phyloP scores from a whole-genome alignment of 73 alveolate genomes.

The Tetrahymena elliotti region DNA sequence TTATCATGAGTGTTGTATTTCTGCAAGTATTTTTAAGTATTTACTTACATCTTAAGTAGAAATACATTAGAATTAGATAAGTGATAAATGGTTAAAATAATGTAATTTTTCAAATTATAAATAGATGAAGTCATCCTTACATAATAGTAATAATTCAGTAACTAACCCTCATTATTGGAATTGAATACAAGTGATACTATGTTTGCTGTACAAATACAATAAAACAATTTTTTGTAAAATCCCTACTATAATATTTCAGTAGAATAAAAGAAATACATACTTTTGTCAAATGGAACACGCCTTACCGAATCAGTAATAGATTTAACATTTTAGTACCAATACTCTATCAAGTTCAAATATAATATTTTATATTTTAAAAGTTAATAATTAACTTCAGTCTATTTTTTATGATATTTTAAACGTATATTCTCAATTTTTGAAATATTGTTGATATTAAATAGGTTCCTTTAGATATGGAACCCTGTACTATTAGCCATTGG shows the following conservation, averaged over 20 bases:
- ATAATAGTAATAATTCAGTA: neutral
- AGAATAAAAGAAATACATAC: neutral
- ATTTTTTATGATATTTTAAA: no score
- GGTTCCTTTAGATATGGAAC: neutral
- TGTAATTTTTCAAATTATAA: no score
- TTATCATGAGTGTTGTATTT: no score
- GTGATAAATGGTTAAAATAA: no score
- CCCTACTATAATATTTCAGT: neutral
- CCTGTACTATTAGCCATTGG: neutral
- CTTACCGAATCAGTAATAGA: neutral
- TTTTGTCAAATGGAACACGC: neutral
- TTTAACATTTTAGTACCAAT: no score
- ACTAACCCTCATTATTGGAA: neutral
- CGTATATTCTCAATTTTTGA: neutral
- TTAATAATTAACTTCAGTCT: no score
- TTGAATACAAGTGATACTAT: neutral
- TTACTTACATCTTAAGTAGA: no score
- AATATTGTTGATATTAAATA: neutral
- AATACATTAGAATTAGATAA: no score
- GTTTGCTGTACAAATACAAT: neutral
- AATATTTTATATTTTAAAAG: no score
- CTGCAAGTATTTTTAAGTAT: no score
- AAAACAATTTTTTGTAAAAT: neutral
- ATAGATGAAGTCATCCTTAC: neutral
- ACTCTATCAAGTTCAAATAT: no score